phyloP scores from a whole-genome alignment of 371 early-diverging fungal genomes.

The Saksenaea oblongispora region DNA sequence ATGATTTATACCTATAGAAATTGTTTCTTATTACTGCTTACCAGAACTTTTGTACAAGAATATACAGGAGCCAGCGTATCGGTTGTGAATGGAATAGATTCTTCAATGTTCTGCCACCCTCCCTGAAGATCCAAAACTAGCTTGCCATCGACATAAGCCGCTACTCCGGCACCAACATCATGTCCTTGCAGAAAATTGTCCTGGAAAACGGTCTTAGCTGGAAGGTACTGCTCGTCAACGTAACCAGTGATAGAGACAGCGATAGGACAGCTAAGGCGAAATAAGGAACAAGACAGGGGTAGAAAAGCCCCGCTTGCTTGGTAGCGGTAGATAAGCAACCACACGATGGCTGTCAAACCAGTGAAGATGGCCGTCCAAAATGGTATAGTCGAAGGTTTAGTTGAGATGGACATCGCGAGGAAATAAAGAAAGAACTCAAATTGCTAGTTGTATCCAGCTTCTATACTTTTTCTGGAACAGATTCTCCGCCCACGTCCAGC shows the following conservation, averaged over 20 bases:
- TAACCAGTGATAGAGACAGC: slow-evolving; percentile 19
- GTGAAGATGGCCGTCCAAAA: not conserved
- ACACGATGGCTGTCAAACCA: not conserved
- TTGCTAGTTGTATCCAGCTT: no score
- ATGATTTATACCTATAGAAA: not conserved
- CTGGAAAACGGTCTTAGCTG: slow-evolving; percentile 31
- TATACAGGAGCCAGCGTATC: slow-evolving; percentile 67
- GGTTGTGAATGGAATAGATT: slow-evolving; percentile 45
- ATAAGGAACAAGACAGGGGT: slow-evolving; percentile 12
- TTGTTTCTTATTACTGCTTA: slow-evolving; percentile 15
- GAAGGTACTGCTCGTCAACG: slow-evolving; percentile 30
- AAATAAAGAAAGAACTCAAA: not conserved
- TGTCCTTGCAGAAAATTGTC: slow-evolving; percentile 30
- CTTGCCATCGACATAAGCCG: slow-evolving; percentile 56
- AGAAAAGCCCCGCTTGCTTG: not conserved
- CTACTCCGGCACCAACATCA: slow-evolving; percentile 58
- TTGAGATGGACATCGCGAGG: not conserved
- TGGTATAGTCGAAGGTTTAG: not conserved
- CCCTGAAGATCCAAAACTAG: slow-evolving; percentile 66
- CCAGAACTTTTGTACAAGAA: slow-evolving; percentile 65
- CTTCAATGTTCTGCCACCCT: slow-evolving; percentile 58
- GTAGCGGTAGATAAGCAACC: not conserved
- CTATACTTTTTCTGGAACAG: not conserved
- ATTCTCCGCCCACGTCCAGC: not conserved
- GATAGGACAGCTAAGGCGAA: not conserved